Conservation (phyloP, 345 rosid genomes). For the Anastatica hierochuntica region DNA sequence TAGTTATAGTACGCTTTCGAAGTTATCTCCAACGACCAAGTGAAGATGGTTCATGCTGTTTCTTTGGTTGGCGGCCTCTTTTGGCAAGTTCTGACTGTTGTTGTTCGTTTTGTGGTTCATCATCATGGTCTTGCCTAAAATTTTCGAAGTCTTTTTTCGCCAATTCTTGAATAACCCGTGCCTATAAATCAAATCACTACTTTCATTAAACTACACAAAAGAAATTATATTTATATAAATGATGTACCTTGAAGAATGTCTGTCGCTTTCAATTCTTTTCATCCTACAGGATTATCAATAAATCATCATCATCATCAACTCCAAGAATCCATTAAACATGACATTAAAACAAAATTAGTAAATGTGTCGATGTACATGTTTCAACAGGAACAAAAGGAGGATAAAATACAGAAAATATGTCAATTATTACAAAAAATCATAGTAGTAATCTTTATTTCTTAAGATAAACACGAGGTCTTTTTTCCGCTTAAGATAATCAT, state of each 20-base stretch:
- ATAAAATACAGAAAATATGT: no score
- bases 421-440: no score
- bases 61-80: conserved; percentile 43
- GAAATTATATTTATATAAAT: no score
- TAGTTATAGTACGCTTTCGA: no score
- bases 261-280: conserved; percentile 78
- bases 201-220: no score
- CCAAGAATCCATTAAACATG: conserved; percentile 14
- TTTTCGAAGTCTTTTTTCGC: no score
- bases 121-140: conserved; percentile 88
- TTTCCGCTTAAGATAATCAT: no score
- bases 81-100: conserved; percentile 42
- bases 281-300: conserved; percentile 46
- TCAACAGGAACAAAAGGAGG: conserved; percentile 13
- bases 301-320: conserved; percentile 22
- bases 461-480: no score
- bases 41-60: conserved; percentile 44
- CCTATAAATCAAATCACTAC: conserved; percentile 47
- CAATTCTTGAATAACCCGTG: conserved; percentile 75
- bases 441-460: no score
- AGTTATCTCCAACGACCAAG: no score
- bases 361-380: neutral
- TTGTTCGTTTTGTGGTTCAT: conserved; percentile 40
- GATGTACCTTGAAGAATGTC: conserved; percentile 68
- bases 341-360: neutral